Conservation (phyloP, 139 green algal genomes). For the Tetraselmis chui region DNA sequence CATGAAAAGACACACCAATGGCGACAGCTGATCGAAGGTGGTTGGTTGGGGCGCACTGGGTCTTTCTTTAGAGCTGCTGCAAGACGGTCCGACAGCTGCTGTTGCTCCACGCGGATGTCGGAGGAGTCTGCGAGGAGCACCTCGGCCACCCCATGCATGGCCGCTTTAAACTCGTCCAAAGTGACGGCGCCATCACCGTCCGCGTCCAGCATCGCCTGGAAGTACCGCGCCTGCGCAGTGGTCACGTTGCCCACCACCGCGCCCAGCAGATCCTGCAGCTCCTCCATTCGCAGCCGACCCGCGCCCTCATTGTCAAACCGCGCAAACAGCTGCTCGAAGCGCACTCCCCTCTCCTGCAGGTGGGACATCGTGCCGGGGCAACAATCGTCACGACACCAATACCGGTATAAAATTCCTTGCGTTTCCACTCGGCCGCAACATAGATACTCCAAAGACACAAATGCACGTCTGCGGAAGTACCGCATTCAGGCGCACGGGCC, state of each 20-base stretch:
- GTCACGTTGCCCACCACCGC: not conserved
- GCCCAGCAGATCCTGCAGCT: not conserved
- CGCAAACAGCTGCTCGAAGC: not conserved
- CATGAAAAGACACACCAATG: too few species aligned
- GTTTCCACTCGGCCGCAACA: too few species aligned
- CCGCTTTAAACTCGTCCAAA: constrained; percentile 25
- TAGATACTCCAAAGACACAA: too few species aligned
- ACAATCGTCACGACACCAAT: too few species aligned
- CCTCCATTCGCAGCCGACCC: not conserved
- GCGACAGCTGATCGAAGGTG: too few species aligned
- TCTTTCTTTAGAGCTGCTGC: not conserved
- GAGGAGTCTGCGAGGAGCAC: not conserved
- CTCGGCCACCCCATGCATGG: not conserved
- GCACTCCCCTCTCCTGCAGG: not conserved
- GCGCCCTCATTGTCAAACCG: not conserved
- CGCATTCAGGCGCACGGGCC: too few species aligned
- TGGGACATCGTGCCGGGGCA: too few species aligned
- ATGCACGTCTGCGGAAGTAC: too few species aligned
- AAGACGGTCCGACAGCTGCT: not conserved
- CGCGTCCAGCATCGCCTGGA: constrained; percentile 33
- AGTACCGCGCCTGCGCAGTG: not conserved
- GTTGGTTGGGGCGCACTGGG: too few species aligned
- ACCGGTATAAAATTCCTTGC: too few species aligned
- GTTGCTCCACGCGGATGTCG: not conserved
- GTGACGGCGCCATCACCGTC: constrained; percentile 24